These are phyloP conservation scores for Neurospora discreta DNA, from an alignment of 495 filamentous ascomycete genomes.

Conservation along the genomic window DNA sequence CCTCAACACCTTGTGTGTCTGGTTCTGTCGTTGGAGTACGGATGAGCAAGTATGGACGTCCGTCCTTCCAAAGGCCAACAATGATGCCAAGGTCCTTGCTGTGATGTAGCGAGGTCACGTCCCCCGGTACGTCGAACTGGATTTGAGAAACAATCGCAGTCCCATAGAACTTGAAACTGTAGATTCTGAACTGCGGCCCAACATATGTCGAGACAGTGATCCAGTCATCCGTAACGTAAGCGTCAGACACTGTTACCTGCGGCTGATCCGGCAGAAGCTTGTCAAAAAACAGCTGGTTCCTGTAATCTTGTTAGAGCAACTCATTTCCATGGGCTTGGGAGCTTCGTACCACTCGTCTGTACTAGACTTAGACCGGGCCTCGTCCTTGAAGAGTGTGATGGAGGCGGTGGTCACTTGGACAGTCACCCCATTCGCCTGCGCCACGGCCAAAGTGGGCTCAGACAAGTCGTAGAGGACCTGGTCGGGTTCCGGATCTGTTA, in stretches of 20 bases:
- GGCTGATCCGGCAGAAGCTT: constrained; percentile 15
- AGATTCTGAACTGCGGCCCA: constrained; percentile 19
- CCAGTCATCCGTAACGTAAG: constrained; percentile 15
- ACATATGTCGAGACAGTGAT: constrained; percentile 27
- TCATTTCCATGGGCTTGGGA: not conserved
- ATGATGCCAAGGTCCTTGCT: constrained; percentile 14
- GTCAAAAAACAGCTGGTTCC: constrained; percentile 14
- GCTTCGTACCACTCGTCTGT: not conserved
- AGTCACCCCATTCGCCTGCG: constrained; percentile 19
- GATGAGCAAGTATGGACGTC: constrained; percentile 16
- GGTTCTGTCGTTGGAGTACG: not conserved
- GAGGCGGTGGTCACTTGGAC: constrained; percentile 45
- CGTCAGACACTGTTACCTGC: constrained; percentile 20
- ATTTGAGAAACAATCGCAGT: constrained; percentile 8
- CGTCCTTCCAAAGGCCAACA: constrained; percentile 19
- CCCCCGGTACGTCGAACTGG: constrained; percentile 22
- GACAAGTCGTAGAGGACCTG: constrained; percentile 35
- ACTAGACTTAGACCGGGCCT: not conserved
- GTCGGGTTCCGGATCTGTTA: constrained; percentile 24
- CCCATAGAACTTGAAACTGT: constrained; percentile 18
- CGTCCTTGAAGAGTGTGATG: not conserved
- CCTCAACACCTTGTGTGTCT: not conserved
- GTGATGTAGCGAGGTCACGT: constrained; percentile 30
- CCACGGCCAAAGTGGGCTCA: constrained; percentile 47
- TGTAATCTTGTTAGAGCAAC: constrained; percentile 8